Evolutionary conservation across 1,139 yeast species (phyloP).

Genomic region (Pichia sp.): DNA sequence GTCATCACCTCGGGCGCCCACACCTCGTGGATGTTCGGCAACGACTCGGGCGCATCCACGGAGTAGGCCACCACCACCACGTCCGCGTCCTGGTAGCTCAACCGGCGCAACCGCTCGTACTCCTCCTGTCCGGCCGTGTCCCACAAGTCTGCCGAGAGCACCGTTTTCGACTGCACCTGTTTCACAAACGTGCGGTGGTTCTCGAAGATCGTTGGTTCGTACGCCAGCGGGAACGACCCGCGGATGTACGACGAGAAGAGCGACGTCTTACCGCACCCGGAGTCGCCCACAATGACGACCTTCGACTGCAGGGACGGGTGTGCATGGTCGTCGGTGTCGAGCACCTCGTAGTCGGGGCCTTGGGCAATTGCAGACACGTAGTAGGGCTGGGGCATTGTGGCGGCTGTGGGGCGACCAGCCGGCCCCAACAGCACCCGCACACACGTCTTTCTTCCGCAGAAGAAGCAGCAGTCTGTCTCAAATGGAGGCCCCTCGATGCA

Average conservation of each 20-base stretch:
- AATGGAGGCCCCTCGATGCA: too few relatives aligned
- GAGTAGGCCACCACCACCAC: slow-evolving; percentile 72
- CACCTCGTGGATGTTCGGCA: slow-evolving; percentile 69
- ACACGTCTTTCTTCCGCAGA: too few relatives aligned
- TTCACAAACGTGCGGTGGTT: slow-evolving; percentile 66
- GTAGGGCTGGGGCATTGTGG: slow-evolving; percentile 1
- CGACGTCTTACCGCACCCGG: slow-evolving; percentile 93
- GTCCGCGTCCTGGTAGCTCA: slow-evolving; percentile 80
- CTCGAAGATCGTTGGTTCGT: slow-evolving; percentile 89
- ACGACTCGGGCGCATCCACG: slow-evolving; percentile 56
- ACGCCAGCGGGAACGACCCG: slow-evolving; percentile 62
- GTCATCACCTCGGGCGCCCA: slow-evolving; percentile 88
- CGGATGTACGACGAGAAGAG: slow-evolving; percentile 75
- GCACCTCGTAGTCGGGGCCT: slow-evolving; percentile 12
- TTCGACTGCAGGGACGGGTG: slow-evolving; percentile 44
- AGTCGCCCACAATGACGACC: slow-evolving; percentile 88
- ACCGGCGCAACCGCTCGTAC: slow-evolving; percentile 77
- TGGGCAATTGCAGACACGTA: slow-evolving; percentile 12
- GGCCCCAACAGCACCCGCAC: too few relatives aligned
- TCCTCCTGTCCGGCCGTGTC: slow-evolving; percentile 97
- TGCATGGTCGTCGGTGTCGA: slow-evolving; percentile 10
- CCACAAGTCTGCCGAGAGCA: slow-evolving; percentile 58
- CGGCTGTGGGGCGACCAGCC: too few relatives aligned
- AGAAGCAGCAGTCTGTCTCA: too few relatives aligned
- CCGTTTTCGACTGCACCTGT: slow-evolving; percentile 43